phyloP scores from a whole-genome alignment of 2,329 filamentous ascomycete species.

The Neofusicoccum parvum region DNA sequence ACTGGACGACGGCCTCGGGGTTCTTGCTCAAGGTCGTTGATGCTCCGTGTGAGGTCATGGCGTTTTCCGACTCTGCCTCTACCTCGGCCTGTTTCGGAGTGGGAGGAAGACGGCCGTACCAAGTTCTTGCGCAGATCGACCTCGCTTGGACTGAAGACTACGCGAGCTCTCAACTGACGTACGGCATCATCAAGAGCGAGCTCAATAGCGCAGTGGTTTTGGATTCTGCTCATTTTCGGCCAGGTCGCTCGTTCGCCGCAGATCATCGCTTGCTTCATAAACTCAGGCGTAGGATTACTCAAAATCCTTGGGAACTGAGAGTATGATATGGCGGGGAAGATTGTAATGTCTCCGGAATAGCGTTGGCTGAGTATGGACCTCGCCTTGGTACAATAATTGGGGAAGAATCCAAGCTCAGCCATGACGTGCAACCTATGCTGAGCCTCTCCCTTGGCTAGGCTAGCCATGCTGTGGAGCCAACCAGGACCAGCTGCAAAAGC shows the following conservation, averaged over 20 bases:
- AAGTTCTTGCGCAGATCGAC: conserved; percentile 41
- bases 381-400: conserved; percentile 75
- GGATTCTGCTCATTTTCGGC: conserved; percentile 83
- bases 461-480: conserved; percentile 69
- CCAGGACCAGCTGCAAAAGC: conserved; percentile 48
- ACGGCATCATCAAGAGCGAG: conserved; percentile 78
- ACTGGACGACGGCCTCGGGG: neutral
- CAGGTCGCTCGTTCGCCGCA: conserved; percentile 85
- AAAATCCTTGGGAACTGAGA: conserved; percentile 76
- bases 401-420: conserved; percentile 77
- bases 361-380: conserved; percentile 83
- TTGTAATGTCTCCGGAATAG: conserved; percentile 94
- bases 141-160: conserved; percentile 70
- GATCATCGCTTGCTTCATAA: conserved; percentile 78
- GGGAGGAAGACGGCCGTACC: conserved; percentile 25
- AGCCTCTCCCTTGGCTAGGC: conserved; percentile 76
- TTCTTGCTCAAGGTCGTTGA: conserved; percentile 11
- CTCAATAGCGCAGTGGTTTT: conserved; percentile 87
- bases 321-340: conserved; percentile 76
- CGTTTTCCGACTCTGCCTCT: conserved; percentile 4
- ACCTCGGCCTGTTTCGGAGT: conserved; percentile 19
- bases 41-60: conserved; percentile 9
- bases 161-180: conserved; percentile 65
- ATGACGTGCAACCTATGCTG: conserved; percentile 80
- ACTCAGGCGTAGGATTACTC: conserved; percentile 81